Evolutionary conservation across 1,139 yeast genomes (phyloP).

Genomic region (Sugiyamaella japonica): DNA sequence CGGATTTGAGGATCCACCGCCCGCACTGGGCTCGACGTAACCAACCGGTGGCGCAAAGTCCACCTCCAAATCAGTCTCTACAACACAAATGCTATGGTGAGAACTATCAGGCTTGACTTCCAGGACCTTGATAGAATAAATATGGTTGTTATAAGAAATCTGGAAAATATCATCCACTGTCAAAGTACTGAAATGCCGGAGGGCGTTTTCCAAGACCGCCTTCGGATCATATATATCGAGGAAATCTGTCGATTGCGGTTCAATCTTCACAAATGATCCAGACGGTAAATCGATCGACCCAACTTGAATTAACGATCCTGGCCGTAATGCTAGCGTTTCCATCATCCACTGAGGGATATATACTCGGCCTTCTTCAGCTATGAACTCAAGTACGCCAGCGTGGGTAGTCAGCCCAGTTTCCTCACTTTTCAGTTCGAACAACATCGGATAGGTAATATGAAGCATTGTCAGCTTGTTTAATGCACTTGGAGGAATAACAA

Average conservation of each 20-base stretch:
- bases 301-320: conserved; percentile 79
- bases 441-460: conserved; percentile 94
- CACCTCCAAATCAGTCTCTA: conserved; percentile 94
- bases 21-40: conserved; percentile 71
- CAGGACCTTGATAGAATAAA: conserved; percentile 77
- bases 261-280: conserved; percentile 87
- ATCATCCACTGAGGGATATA: conserved; percentile 98
- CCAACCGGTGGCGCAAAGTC: conserved; percentile 99
- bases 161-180: conserved; percentile 85
- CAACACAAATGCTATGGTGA: conserved; percentile 77
- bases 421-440: conserved; percentile 76
- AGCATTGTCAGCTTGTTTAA: conserved; percentile 81
- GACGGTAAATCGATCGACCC: conserved; percentile 73
- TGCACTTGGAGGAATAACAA: conserved; percentile 91
- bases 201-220: conserved; percentile 90
- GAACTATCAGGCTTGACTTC: conserved; percentile 81
- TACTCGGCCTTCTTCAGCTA: conserved; percentile 95
- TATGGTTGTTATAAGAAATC: conserved; percentile 75
- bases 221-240: conserved; percentile 93
- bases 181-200: conserved; percentile 85
- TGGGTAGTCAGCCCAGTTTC: conserved; percentile 63
- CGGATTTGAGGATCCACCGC: conserved; percentile 5
- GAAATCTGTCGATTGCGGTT: conserved; percentile 93
- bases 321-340: conserved; percentile 66
- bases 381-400: conserved; percentile 93